Evolutionary conservation across 371 early-diverging fungal species (phyloP).

Genomic region (Encephalitozoon cuniculi): DNA sequence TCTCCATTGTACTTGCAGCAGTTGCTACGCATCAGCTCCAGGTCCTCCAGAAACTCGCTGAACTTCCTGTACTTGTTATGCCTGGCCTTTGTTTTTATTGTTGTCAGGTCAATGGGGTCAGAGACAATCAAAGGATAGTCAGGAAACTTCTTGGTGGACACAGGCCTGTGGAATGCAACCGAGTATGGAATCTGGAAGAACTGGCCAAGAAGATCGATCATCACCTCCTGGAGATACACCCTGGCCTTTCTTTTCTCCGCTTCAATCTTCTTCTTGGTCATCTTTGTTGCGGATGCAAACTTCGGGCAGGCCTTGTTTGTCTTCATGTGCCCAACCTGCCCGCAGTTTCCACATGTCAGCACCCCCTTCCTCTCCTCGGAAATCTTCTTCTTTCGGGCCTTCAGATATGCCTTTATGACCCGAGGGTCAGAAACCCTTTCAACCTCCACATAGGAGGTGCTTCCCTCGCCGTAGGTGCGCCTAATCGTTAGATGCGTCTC

Average conservation of each 20-base stretch:
- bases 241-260: slow-evolving; percentile 47
- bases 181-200: slow-evolving; percentile 55
- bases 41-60: slow-evolving; percentile 54
- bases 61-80: slow-evolving; percentile 49
- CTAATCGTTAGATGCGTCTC: slow-evolving; percentile 49
- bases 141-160: slow-evolving; percentile 61
- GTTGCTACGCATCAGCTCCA: slow-evolving; percentile 58
- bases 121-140: slow-evolving; percentile 54
- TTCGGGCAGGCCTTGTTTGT: slow-evolving; percentile 62
- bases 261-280: slow-evolving; percentile 46
- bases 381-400: slow-evolving; percentile 53
- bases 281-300: slow-evolving; percentile 38
- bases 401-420: slow-evolving; percentile 60
- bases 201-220: slow-evolving; percentile 41
- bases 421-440: slow-evolving; percentile 53
- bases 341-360: slow-evolving; percentile 61
- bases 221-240: slow-evolving; percentile 37
- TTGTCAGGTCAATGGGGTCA: slow-evolving; percentile 59
- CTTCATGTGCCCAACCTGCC: slow-evolving; percentile 61
- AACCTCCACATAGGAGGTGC: slow-evolving; percentile 26
- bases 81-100: slow-evolving; percentile 58
- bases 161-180: slow-evolving; percentile 61
- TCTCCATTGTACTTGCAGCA: slow-evolving; percentile 60
- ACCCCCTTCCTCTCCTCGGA: slow-evolving; percentile 54
- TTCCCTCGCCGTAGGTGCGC: slow-evolving; percentile 45